phyloP scores from a whole-genome alignment of 257 asterid genomes.

The Solanum corneliomulleri region DNA sequence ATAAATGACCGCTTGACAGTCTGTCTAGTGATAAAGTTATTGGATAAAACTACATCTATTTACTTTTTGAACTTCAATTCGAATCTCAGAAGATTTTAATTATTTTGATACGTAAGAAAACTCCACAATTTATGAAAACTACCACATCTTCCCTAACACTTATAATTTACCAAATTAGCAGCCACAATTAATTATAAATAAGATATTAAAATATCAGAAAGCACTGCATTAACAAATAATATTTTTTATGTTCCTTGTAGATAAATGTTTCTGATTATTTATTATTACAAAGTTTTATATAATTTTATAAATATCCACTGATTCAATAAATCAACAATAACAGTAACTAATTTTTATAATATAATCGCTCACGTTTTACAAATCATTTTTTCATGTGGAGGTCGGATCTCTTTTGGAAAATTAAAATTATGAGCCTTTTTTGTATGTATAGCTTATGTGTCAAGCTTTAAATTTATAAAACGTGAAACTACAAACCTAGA shows the following conservation, averaged over 20 bases:
- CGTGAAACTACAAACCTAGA: not conserved
- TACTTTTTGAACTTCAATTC: not conserved
- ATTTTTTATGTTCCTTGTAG: not conserved
- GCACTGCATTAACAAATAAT: not conserved
- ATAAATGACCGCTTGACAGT: not conserved
- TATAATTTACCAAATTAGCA: not conserved
- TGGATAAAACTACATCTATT: not conserved
- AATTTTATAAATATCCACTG: not conserved
- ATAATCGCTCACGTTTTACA: no score
- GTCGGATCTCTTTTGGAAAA: no score
- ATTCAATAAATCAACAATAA: not conserved
- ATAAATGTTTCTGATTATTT: not conserved
- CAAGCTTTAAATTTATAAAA: not conserved
- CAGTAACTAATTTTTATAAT: no score
- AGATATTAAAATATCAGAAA: not conserved
- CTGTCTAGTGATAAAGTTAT: no score
- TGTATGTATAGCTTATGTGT: not conserved
- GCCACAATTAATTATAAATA: not conserved
- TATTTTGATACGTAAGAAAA: not conserved
- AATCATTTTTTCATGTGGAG: no score
- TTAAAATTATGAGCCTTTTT: no score
- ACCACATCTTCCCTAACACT: not conserved
- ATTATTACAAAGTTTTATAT: not conserved
- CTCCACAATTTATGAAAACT: not conserved
- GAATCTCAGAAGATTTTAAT: not conserved